phyloP scores from a whole-genome alignment of 345 rosid genomes.

The Ceriops zippeliana region DNA sequence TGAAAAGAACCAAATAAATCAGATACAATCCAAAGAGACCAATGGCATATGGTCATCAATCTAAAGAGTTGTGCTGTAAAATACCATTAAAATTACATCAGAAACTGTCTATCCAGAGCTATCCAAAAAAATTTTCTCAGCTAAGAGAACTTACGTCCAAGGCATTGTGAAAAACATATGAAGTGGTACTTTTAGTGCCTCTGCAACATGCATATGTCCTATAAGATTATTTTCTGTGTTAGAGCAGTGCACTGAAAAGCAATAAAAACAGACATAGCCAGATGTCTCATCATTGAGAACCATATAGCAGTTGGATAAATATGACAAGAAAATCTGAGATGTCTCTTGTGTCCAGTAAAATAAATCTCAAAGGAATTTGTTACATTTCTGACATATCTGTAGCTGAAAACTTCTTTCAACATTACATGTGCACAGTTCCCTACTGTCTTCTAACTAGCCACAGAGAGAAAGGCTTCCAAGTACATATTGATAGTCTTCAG shows the following conservation, averaged over 20 bases:
- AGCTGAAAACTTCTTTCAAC: no score
- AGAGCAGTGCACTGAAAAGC: not conserved
- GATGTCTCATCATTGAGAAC: not conserved
- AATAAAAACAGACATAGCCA: not conserved
- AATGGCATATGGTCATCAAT: not conserved
- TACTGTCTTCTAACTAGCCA: no score
- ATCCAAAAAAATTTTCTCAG: not conserved
- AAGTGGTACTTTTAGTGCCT: conserved; percentile 41
- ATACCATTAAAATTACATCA: not conserved
- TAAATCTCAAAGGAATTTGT: no score
- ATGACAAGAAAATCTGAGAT: not conserved
- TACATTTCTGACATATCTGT: no score
- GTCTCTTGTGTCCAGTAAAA: no score
- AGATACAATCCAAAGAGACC: not conserved
- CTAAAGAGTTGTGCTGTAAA: no score
- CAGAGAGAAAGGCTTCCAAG: no score
- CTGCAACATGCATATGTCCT: conserved; percentile 60
- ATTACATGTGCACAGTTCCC: no score
- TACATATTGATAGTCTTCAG: no score
- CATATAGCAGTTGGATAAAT: not conserved
- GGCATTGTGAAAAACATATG: conserved; percentile 62
- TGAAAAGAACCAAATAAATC: not conserved
- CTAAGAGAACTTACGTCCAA: conserved; percentile 50
- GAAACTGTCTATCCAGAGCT: not conserved
- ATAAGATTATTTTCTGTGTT: conserved; percentile 14